These are phyloP conservation scores for Penicillium antarcticum DNA, from an alignment of 495 filamentous ascomycete species.

Conservation along the genomic window DNA sequence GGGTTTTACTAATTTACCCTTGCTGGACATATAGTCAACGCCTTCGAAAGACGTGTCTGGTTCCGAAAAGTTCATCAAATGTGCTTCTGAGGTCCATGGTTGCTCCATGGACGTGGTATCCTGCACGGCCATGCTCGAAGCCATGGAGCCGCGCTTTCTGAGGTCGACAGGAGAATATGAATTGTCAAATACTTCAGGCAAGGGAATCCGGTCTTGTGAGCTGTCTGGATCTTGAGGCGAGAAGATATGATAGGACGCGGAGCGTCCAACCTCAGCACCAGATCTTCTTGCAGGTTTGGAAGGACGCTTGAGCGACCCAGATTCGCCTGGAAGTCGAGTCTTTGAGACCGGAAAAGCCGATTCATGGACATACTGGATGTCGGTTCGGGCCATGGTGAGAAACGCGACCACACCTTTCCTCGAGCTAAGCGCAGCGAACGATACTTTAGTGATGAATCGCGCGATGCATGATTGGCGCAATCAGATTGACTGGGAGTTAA, in stretches of 20 bases:
- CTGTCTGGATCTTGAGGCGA: conserved; percentile 5
- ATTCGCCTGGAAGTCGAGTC: conserved; percentile 12
- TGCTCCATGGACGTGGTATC: conserved; percentile 10
- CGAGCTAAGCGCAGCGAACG: conserved; percentile 5
- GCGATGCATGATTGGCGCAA: conserved; percentile 18
- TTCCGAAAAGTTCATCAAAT: conserved; percentile 4
- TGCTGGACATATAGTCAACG: conserved; percentile 24
- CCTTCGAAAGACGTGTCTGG: conserved; percentile 16
- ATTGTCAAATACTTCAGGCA: conserved; percentile 16
- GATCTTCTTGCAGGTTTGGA: conserved; percentile 4
- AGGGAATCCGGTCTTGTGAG: conserved; percentile 13
- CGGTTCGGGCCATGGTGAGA: conserved; percentile 22
- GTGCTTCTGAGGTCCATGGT: conserved; percentile 8
- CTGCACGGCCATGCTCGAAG: conserved; percentile 8
- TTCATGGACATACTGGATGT: conserved; percentile 18
- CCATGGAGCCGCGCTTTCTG: conserved; percentile 7
- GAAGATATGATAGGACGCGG: conserved; percentile 7
- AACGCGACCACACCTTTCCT: neutral
- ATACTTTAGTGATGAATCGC: conserved; percentile 9
- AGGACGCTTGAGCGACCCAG: conserved; percentile 2
- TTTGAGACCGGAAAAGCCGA: conserved; percentile 14
- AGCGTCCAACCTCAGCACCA: neutral
- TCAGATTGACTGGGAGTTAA: neutral
- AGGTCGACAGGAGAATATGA: conserved; percentile 4
- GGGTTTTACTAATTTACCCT: conserved; percentile 22